Conservation (phyloP, 129 eudicot species). For the Smallanthus sonchifolius region DNA sequence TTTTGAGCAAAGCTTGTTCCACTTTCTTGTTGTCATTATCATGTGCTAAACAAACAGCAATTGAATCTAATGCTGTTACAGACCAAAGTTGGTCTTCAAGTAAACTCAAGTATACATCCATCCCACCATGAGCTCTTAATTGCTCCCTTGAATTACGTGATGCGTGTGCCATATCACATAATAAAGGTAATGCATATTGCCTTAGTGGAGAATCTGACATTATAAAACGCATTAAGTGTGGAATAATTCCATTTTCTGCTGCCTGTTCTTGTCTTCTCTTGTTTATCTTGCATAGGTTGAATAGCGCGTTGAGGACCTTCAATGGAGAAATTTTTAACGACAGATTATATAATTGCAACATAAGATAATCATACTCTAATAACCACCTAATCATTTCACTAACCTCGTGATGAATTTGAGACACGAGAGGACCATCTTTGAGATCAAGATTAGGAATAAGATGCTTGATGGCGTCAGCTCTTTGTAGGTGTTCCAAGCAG, state of each 20-base stretch:
- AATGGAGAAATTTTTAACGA: slow-evolving; percentile 16
- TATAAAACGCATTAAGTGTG: slow-evolving; percentile 87
- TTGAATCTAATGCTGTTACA: slow-evolving; percentile 91
- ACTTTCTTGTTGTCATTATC: slow-evolving; percentile 91
- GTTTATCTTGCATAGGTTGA: slow-evolving; percentile 93
- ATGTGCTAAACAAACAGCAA: slow-evolving; percentile 95
- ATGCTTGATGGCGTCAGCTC: slow-evolving; percentile 92
- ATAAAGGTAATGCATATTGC: slow-evolving; percentile 83
- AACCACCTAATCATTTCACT: slow-evolving; percentile 1
- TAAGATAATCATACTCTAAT: neutral
- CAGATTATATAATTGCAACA: neutral
- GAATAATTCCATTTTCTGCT: slow-evolving; percentile 94
- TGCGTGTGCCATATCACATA: slow-evolving; percentile 98
- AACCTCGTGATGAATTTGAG: slow-evolving; percentile 95
- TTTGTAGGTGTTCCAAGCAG: slow-evolving; percentile 90
- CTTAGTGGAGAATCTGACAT: slow-evolving; percentile 82
- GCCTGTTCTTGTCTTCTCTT: slow-evolving; percentile 99
- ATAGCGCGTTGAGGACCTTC: slow-evolving; percentile 88
- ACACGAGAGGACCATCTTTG: slow-evolving; percentile 86
- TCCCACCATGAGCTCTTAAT: slow-evolving; percentile 92
- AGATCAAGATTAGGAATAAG: slow-evolving; percentile 94
- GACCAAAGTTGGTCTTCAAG: slow-evolving; percentile 98
- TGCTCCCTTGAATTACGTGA: slow-evolving; percentile 95
- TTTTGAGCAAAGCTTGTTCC: slow-evolving; percentile 85
- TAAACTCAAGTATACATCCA: slow-evolving; percentile 87